Base-by-base conservation (phyloP, 163 green algal species). In the Volvox carteri region DNA sequence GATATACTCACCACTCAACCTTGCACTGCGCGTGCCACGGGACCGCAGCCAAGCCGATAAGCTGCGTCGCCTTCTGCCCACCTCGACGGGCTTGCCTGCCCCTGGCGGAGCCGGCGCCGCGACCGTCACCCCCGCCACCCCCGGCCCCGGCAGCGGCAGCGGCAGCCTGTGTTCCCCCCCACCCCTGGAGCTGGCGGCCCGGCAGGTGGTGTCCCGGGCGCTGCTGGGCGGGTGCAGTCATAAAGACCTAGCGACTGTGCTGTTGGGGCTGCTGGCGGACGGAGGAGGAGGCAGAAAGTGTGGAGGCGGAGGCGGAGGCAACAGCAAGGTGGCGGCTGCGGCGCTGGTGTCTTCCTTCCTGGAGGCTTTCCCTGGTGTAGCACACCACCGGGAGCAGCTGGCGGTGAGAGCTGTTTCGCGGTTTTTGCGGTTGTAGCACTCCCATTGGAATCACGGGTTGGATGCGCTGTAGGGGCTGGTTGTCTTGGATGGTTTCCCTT, bases 311-410 rank as follows among this genome's bases (percentile, higher is more conserved):
- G 65, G 48, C 33, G 48, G 75, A 4, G 75, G 75, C 48, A 33
- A 46, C 23, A 39, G 86, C 62, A 90, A 90, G 75, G 76, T 58
- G 28, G 86, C 86, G 41, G 77, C 86, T n/a, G 81, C 81, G 67
- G 65, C 81, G 78, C 67, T 87, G 48, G 37, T 87, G 67, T 52
- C 77, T 12, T 76, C 65, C 18, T 91, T 91, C 86, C 52, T 91
- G 23, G 78, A 52, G 39, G 78, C 86, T 14, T 91, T 91, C 41
- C 86, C 86, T 18, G 67, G 67, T 21, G 44, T 91, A 48, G 52
- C 67, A 6, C 4, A 14, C 23, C 67, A 91, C 68, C 50, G 78
- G 30, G 70, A 60, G 41, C 50, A 72, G 48, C 78, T 91, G 11
- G 12, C 41, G 86, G 86, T 84, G 67, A 19, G 83, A 39, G 23